These are phyloP conservation scores for Auriscalpium orientale DNA, from an alignment of 768 basidiomycete species.

Conservation along the genomic window DNA sequence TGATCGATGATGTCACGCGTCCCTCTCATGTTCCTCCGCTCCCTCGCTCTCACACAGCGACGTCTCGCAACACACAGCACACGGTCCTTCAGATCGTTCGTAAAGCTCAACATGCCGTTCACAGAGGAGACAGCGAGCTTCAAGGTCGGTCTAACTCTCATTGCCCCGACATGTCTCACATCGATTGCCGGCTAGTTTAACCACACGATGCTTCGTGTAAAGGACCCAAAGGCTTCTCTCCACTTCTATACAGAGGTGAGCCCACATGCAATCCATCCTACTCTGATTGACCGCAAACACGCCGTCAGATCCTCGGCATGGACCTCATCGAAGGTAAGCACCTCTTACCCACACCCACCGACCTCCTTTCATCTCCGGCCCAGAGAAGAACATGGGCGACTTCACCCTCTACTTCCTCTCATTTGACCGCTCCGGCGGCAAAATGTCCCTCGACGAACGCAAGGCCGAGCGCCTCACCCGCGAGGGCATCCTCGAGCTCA, in stretches of 20 bases:
- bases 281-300: neutral
- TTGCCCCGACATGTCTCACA: neutral
- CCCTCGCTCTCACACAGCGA: neutral
- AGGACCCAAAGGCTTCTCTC: conserved; percentile 76
- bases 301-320: conserved; percentile 24
- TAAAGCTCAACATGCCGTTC: conserved; percentile 6
- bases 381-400: conserved; percentile 47
- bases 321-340: conserved; percentile 21
- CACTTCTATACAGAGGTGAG: conserved; percentile 71
- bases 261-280: neutral
- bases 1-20: conserved; percentile 7
- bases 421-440: conserved; percentile 53
- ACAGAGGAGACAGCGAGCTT: conserved; percentile 14
- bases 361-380: neutral
- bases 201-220: conserved; percentile 85
- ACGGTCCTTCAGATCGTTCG: neutral
- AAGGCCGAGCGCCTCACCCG: conserved; percentile 42
- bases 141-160: neutral
- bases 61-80: neutral
- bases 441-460: conserved; percentile 45
- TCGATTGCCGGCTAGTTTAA: conserved; percentile 49
- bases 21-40: neutral
- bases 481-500: conserved; percentile 80
- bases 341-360: neutral
- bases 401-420: conserved; percentile 87